Base-by-base conservation (phyloP, 2,329 filamentous ascomycete species). In the Penicillium psychrosexuale region DNA sequence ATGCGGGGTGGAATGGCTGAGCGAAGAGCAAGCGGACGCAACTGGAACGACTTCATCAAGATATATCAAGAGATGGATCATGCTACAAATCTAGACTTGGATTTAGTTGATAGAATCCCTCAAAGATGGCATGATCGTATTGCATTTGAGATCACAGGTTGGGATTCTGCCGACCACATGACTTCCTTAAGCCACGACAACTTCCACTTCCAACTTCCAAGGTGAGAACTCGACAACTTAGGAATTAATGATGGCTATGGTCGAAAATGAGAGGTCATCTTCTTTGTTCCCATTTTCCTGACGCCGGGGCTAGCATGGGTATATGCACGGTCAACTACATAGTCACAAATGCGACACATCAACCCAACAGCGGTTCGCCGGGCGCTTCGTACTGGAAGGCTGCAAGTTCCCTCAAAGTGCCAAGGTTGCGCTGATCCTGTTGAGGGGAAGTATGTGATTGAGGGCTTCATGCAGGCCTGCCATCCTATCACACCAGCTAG, bases 401-500 rank as follows among this genome's bases (percentile, higher is more conserved):
- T 55, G 47, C 52, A 33, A 38, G 47, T 30, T 47, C 31, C 42
- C 47, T 54, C 37, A 42, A 40, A 34, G 30, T 43, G 52, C 30
- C 40, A 55, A 42, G 40, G 33, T 24, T 24, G n/a, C 5, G 13
- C 36, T 46, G 36, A 45, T 39, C 36, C 22, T 28, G 22, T 27
- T 30, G 53, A 52, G 56, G 42, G 55, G 57, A 48, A 51, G 55
- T 45, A 44, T 42, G 58, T 62, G 60, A 45, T 57, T 56, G 53
- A 33, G 52, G 17, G 51, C 49, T 63, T 40, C 22, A 48, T 49
- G 53, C 68, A 70, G 69, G 70, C 68, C 65, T 43, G 46, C 51
- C 51, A 51, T 53, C 49, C 61, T 62, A 65, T 70, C 68, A 71
- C 69, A 70, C 63, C 36, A 57, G 44, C 60, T 70, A 71, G 69